A percentile compares a stretch with the other conserved stretches of the same genome.
Conservation (phyloP, 1,139 yeast genomes). For the Saccharomycopsis hybrid region DNA sequence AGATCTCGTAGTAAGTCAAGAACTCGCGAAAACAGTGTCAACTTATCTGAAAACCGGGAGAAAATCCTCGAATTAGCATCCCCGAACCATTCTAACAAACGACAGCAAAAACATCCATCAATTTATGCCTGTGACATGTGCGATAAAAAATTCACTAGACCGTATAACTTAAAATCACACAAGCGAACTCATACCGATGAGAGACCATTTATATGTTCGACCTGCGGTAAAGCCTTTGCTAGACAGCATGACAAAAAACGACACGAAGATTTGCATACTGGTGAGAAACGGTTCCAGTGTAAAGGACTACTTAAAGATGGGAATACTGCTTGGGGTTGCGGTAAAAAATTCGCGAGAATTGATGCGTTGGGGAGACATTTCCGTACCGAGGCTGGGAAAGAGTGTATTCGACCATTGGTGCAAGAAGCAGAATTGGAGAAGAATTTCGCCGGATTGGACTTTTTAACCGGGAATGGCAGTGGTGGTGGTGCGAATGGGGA, state of each 20-base stretch:
- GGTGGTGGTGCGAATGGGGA: background rate
- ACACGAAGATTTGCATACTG: conserved; percentile 89
- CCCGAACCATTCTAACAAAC: conserved; percentile 41
- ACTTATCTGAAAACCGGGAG: conserved; percentile 13
- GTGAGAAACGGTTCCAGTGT: conserved; percentile 84
- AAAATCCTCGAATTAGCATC: conserved; percentile 60
- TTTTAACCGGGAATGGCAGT: conserved; percentile 5
- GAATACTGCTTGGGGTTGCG: conserved; percentile 45
- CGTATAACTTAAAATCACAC: conserved; percentile 88
- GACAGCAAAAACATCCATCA: conserved; percentile 72
- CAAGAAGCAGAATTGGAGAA: conserved; percentile 55
- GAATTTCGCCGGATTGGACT: background rate
- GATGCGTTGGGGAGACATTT: conserved; percentile 56
- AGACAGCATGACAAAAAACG: conserved; percentile 92
- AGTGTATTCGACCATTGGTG: conserved; percentile 66
- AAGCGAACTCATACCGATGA: conserved; percentile 91
- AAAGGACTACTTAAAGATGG: conserved; percentile 65
- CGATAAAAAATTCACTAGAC: conserved; percentile 82
- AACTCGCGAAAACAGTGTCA: conserved; percentile 19
- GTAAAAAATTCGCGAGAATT: conserved; percentile 49
- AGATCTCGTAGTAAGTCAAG: conserved; percentile 25
- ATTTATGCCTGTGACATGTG: conserved; percentile 80
- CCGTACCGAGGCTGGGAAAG: conserved; percentile 69
- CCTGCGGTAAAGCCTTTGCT: conserved; percentile 93
- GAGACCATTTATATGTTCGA: conserved; percentile 77